Evolutionary conservation across 2,329 filamentous ascomycete genomes (phyloP), one percentile per base, ranked within the genome.

Genomic region (Colletotrichum tanaceti): DNA sequence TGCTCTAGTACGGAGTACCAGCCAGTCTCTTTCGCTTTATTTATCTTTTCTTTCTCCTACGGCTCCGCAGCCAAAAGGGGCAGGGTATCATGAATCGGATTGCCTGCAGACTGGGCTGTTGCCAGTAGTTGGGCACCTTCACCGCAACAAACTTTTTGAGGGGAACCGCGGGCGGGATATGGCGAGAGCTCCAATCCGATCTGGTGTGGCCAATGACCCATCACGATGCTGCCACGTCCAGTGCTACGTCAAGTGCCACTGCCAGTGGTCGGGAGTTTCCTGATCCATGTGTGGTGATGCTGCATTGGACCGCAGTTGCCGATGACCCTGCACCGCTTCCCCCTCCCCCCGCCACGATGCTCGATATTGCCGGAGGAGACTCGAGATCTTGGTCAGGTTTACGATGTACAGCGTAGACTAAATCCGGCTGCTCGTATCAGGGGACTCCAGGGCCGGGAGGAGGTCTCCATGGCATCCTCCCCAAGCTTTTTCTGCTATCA

Each of bases 71-170:
- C 43, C 39, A 38, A 60, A 58, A n/a, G n/a, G 41, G 61, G 43
- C 65, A 58, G 41, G 61, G 43, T 62, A 63, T 44, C 63, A 38
- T 68, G 39, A 47, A 70, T 58, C 58, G 49, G 67, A 70, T 70
- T 58, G 63, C 67, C 63, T 70, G 67, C 67, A 70, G 53, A 65
- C 28, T 68, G 55, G 66, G 54, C 53, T 22, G n/a, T n/a, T n/a
- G n/a, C n/a, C n/a, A n/a, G n/a, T n/a, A n/a, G 38, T 65, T 58
- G 52, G 67, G 67, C 67, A 53, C 54, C 63, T 63, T 70, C 67
- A 70, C 67, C 67, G 67, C 67, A 70, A 70, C 63, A 60, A 65
- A 49, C 32, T 65, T 65, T 14, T 52, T 24, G 64, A 66, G 64
- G 64, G 58, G 50, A 63, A 57, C 18, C 64, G 44, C 20, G 59